phyloP scores from a whole-genome alignment of 108 stramenopile species.

The Stephanodiscus minutulus region DNA sequence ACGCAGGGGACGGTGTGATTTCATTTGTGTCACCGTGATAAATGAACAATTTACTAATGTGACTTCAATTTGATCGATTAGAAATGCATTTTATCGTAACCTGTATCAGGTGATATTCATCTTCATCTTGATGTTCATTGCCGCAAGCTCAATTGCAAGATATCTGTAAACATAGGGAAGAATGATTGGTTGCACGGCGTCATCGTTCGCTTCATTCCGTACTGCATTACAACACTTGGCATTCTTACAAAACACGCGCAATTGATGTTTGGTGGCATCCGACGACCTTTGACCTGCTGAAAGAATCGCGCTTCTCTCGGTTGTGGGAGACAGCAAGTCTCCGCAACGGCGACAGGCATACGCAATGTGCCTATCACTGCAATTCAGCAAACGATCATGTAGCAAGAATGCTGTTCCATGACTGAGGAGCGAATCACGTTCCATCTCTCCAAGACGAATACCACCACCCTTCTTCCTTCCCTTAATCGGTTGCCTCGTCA shows the following conservation, averaged over 20 bases:
- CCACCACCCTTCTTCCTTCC: slow-evolving; percentile 98
- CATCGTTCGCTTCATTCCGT: slow-evolving; percentile 74
- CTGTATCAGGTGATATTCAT: slow-evolving; percentile 61
- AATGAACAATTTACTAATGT: not conserved
- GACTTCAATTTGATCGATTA: not conserved
- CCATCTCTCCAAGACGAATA: slow-evolving; percentile 99
- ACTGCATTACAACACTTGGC: slow-evolving; percentile 71
- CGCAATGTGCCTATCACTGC: slow-evolving; percentile 93
- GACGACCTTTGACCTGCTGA: slow-evolving; percentile 74
- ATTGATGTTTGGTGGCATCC: slow-evolving; percentile 72
- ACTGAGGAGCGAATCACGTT: slow-evolving; percentile 95
- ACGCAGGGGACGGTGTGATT: too few species aligned
- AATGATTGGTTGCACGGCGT: slow-evolving; percentile 84
- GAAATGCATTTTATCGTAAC: too few species aligned
- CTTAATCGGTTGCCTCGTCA: slow-evolving; percentile 99
- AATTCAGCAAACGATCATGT: slow-evolving; percentile 94
- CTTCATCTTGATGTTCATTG: slow-evolving; percentile 96
- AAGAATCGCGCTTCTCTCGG: slow-evolving; percentile 75
- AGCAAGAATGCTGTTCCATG: slow-evolving; percentile 96
- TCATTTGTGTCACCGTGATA: not conserved
- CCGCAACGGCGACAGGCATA: slow-evolving; percentile 93
- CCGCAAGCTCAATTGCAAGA: slow-evolving; percentile 96
- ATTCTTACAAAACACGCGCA: slow-evolving; percentile 82
- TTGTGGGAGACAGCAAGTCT: slow-evolving; percentile 82
- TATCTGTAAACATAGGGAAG: slow-evolving; percentile 99